Base-by-base conservation (phyloP, 805 yeast species). In the Wickerhamiella qilinensis region DNA sequence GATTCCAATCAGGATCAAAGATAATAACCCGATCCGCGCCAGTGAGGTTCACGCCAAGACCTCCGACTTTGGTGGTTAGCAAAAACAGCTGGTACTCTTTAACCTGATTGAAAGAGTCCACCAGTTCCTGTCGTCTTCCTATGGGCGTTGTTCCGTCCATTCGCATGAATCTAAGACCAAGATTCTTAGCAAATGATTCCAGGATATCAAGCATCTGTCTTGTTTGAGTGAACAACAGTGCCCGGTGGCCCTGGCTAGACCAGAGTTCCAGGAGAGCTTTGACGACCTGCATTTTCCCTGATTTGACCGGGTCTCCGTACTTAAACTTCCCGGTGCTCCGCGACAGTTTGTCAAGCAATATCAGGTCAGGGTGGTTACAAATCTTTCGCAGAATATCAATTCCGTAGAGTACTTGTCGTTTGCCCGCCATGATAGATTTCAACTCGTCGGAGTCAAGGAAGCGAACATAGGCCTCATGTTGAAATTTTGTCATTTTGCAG, bases 1-100 rank as follows among this genome's bases (percentile, higher is more conserved):
- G 98, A 52, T 88, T 88, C 98, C 98, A 88, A 58, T 91, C 97
- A 0, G 98, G 98, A 52, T 88, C 98, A 54, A 71, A 88, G 14
- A 88, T 88, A 18, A 88, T 83, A 11, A 88, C 95, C 33, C 97
- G 62, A 47, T 85, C 85, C 0, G 98, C 97, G 3, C 97, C 97
- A 0, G 95, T 88, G 34, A 88, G 57, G 55, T 88, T 88, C 1
- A 88, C 82, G 17, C 98, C 98, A 30, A 91, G 62, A 0, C 98
- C 98, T 17, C 98, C 98, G 5, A 91, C 98, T 51, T 88, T 73
- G 0, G 98, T 91, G 0, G 98, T 91, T 29, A 91, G 61, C 18
- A 91, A 57, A 54, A 91, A 91, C 2, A 91, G 71, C 36, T 67
- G 60, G 41, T 71, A 71, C 22, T 59, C 53, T 1, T 67, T 62